Percentiles rank a stretch among this genome's conserved stretches.
These are phyloP conservation scores for Orbilia ellipsospora DNA, from an alignment of 2,329 filamentous ascomycete species.

Conservation along the genomic window DNA sequence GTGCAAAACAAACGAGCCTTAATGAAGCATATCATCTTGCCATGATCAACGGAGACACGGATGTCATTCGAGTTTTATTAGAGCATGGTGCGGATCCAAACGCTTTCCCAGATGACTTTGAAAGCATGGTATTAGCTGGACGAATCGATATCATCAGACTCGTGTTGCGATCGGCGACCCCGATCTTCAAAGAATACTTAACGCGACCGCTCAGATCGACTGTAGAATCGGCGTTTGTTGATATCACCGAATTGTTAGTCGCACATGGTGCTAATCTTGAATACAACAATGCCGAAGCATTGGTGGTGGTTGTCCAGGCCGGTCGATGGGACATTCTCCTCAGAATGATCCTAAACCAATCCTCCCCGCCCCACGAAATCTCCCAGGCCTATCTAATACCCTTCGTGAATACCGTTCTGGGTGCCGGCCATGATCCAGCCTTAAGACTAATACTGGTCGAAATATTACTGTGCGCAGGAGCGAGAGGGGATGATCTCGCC, in stretches of 20 bases:
- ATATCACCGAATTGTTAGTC: conserved; percentile 40
- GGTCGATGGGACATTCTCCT: conserved; percentile 49
- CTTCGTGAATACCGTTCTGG: conserved; percentile 34
- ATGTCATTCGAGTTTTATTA: conserved; percentile 36
- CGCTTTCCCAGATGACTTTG: conserved; percentile 32
- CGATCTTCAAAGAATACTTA: conserved; percentile 29
- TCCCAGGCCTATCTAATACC: conserved; percentile 37
- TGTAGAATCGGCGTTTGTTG: conserved; percentile 25
- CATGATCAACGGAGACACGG: conserved; percentile 28
- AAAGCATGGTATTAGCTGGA: conserved; percentile 25
- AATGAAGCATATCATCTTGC: conserved; percentile 50
- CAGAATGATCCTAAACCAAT: conserved; percentile 38
- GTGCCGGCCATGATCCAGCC: conserved; percentile 13
- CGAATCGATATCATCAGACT: conserved; percentile 38
- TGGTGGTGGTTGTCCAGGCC: conserved; percentile 17
- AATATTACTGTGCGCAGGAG: conserved; percentile 46
- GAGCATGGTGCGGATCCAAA: conserved; percentile 49
- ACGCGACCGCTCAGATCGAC: conserved; percentile 23
- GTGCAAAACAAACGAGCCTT: conserved; percentile 28
- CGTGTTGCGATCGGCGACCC: conserved; percentile 26
- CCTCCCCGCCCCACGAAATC: conserved; percentile 26
- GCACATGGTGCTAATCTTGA: conserved; percentile 44
- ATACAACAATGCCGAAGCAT: conserved; percentile 45
- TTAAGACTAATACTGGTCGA: conserved; percentile 41
- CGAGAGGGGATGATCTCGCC: conserved; percentile 32